A percentile compares a stretch with the other conserved stretches of the same genome.
These are phyloP conservation scores for Acorus calamus DNA, from an alignment of 106 monocot genomes.

Conservation along the genomic window DNA sequence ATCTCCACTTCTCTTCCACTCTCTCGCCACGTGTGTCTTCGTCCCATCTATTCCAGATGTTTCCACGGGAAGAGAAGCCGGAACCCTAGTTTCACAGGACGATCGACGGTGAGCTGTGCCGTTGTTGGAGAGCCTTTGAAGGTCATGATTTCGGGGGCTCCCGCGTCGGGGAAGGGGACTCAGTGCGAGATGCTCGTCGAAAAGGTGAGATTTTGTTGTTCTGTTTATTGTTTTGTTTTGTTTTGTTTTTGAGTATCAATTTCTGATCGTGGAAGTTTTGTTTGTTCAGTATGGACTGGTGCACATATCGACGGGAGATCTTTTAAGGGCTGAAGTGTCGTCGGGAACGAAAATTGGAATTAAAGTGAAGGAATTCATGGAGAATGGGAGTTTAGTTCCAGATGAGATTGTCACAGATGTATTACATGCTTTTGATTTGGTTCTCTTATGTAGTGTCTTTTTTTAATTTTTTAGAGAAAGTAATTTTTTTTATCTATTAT, in stretches of 20 bases:
- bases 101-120: constrained; percentile 30
- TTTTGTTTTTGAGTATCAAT: neutral
- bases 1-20: neutral
- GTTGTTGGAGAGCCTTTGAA: constrained; percentile 40
- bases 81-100: constrained; percentile 19
- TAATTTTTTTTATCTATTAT: constrained; percentile 5
- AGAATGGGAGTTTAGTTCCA: constrained; percentile 75
- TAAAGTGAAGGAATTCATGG: constrained; percentile 87
- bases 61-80: neutral
- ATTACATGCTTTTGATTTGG: too few species aligned
- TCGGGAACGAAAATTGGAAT: constrained; percentile 70
- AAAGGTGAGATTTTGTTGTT: constrained; percentile 32
- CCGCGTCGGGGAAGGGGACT: constrained; percentile 92
- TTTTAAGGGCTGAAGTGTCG: constrained; percentile 81
- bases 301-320: constrained; percentile 93
- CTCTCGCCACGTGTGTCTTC: too few species aligned
- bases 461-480: neutral
- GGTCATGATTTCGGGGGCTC: constrained; percentile 94
- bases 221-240: neutral
- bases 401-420: constrained; percentile 88
- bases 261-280: neutral
- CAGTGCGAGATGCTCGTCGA: constrained; percentile 76
- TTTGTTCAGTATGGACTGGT: constrained; percentile 70
- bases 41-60: too few species aligned
- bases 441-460: neutral